A percentile compares a stretch with the other conserved stretches of the same genome.
Conservation (phyloP, 495 filamentous ascomycete genomes). For the Letharia lupina region DNA sequence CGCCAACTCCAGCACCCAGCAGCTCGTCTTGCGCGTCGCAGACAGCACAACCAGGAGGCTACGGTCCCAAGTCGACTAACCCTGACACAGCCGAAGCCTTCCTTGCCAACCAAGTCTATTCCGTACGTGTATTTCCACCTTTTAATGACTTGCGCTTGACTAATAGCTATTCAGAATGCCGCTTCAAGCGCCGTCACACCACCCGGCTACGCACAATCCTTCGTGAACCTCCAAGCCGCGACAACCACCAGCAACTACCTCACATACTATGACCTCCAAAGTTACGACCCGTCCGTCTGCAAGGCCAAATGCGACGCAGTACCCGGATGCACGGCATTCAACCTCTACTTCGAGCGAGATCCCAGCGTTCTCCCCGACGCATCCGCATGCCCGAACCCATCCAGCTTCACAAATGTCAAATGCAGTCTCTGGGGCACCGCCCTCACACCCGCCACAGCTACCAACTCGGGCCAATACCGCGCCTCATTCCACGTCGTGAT, state of each 20-base stretch:
- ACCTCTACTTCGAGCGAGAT: conserved; percentile 44
- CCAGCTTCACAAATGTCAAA: conserved; percentile 44
- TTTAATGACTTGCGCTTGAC: background rate
- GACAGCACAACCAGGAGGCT: conserved; percentile 25
- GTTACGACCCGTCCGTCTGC: conserved; percentile 38
- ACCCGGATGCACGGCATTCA: conserved; percentile 35
- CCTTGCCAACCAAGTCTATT: conserved; percentile 18
- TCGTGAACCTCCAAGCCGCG: conserved; percentile 32
- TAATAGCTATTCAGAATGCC: conserved; percentile 4
- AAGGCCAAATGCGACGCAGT: conserved; percentile 27
- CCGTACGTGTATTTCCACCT: background rate
- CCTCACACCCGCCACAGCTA: conserved; percentile 29
- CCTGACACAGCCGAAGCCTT: conserved; percentile 32
- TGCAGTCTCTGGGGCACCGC: conserved; percentile 43
- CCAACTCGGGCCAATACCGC: conserved; percentile 33
- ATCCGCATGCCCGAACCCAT: conserved; percentile 34
- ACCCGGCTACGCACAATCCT: conserved; percentile 34
- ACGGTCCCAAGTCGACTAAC: conserved; percentile 24
- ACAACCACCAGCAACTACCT: conserved; percentile 35
- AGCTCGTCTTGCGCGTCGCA: background rate
- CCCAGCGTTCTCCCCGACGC: conserved; percentile 32
- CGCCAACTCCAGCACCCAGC: background rate
- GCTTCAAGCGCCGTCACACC: conserved; percentile 30
- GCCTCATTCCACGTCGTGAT: conserved; percentile 38
- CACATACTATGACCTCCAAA: conserved; percentile 32